Percentiles rank a stretch among this genome's conserved stretches.
These are phyloP conservation scores for Pyrus communis DNA, from an alignment of 306 rosid genomes.

Conservation along the genomic window DNA sequence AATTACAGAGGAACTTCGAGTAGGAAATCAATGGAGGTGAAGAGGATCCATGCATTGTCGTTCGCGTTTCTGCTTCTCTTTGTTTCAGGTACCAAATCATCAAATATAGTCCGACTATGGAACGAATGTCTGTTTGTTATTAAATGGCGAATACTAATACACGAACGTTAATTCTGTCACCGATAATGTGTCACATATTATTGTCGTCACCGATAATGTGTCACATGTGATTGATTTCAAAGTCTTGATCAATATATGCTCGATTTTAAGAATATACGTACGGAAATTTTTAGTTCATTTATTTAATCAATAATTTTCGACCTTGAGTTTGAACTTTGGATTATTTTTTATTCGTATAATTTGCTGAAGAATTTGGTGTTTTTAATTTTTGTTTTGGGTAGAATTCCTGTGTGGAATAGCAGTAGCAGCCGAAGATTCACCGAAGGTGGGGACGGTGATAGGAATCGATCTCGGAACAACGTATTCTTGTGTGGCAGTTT, in stretches of 20 bases:
- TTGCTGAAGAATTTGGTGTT: neutral
- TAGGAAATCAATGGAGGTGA: neutral
- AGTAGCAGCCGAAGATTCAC: constrained; percentile 17
- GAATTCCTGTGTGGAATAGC: constrained; percentile 24
- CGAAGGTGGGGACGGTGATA: constrained; percentile 31
- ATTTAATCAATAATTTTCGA: too few species aligned
- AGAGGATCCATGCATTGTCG: constrained; percentile 18
- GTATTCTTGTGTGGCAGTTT: constrained; percentile 49
- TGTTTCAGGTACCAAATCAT: constrained; percentile 14
- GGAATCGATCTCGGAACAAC: constrained; percentile 57
- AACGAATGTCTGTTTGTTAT: too few species aligned
- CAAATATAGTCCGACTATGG: neutral
- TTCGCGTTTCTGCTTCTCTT: constrained; percentile 27
- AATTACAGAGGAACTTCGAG: neutral
- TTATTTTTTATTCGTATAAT: too few species aligned
- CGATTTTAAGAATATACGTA: too few species aligned
- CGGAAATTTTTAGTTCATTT: too few species aligned
- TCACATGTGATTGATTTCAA: too few species aligned
- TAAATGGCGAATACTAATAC: too few species aligned
- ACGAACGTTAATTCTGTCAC: too few species aligned
- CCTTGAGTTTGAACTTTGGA: neutral
- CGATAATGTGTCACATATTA: too few species aligned
- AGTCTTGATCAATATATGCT: too few species aligned
- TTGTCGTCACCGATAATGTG: too few species aligned
- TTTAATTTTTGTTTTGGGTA: neutral